Percentiles rank a stretch among this genome's conserved stretches.
Conservation (phyloP, 2,329 filamentous ascomycete species). For the Phoma herbarum region DNA sequence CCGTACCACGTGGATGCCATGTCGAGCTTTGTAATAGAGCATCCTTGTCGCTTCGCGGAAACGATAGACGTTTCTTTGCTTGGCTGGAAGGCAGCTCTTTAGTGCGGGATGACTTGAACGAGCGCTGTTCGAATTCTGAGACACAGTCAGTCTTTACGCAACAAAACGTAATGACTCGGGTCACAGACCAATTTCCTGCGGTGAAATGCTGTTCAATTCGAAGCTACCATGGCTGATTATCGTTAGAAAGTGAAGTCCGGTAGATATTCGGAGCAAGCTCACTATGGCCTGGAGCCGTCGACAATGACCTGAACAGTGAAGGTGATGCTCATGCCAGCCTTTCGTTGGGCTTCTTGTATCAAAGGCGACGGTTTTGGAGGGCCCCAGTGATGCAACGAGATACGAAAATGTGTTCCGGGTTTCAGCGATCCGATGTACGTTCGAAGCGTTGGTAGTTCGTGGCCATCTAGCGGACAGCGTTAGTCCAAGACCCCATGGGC, state of each 20-base stretch:
- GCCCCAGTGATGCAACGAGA: slow-evolving; percentile 49
- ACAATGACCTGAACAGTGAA: slow-evolving; percentile 43
- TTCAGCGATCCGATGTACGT: slow-evolving; percentile 43
- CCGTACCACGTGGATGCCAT: slow-evolving; percentile 75
- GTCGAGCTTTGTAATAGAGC: slow-evolving; percentile 70
- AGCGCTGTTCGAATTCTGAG: slow-evolving; percentile 40
- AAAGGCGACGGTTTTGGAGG: slow-evolving; percentile 35
- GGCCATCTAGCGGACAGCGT: slow-evolving; percentile 33
- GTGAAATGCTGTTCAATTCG: slow-evolving; percentile 39
- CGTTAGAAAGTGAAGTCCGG: slow-evolving; percentile 36
- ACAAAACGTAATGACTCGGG: too few species aligned
- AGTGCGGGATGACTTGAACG: slow-evolving; percentile 33
- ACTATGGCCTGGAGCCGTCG: slow-evolving; percentile 44
- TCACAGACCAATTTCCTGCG: slow-evolving; percentile 43
- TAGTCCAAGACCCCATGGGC: background rate
- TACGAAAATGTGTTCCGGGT: slow-evolving; percentile 42
- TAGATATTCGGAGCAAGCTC: slow-evolving; percentile 13
- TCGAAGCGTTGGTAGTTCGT: slow-evolving; percentile 41
- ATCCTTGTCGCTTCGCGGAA: slow-evolving; percentile 75
- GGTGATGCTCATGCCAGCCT: slow-evolving; percentile 36
- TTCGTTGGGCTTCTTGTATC: slow-evolving; percentile 38
- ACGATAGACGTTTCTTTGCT: slow-evolving; percentile 64
- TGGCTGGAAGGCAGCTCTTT: slow-evolving; percentile 61
- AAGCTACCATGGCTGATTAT: slow-evolving; percentile 40
- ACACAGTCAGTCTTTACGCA: background rate